Conservation (phyloP, 192 early-diverging fungal genomes). For the Backusella liffmaniae region DNA sequence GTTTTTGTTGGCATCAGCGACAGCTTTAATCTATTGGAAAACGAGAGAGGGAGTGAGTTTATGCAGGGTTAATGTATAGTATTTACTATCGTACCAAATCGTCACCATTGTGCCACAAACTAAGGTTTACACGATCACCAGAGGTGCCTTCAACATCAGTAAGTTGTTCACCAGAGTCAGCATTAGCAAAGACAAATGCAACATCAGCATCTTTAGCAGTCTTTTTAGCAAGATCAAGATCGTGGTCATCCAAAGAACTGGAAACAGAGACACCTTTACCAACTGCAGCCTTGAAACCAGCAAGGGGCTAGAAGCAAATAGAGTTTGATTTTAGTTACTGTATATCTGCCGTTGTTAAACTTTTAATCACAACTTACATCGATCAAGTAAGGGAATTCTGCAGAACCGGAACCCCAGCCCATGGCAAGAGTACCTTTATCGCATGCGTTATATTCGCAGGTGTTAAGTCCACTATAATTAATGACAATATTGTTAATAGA, state of each 20-base stretch:
- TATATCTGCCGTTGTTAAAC: background rate
- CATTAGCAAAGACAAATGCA: constrained; percentile 44
- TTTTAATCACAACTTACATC: constrained; percentile 17
- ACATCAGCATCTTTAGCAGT: constrained; percentile 38
- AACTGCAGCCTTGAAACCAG: constrained; percentile 22
- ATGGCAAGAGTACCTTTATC: constrained; percentile 3
- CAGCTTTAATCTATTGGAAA: constrained; percentile 36
- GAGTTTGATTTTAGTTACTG: background rate
- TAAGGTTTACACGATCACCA: constrained; percentile 58
- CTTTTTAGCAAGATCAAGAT: constrained; percentile 8
- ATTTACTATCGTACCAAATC: constrained; percentile 33
- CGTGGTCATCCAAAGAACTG: constrained; percentile 2
- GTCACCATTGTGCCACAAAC: constrained; percentile 58
- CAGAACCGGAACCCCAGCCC: constrained; percentile 31
- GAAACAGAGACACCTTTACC: constrained; percentile 15
- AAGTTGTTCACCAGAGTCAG: constrained; percentile 31
- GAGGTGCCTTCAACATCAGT: constrained; percentile 46
- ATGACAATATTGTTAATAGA: background rate
- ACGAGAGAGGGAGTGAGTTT: background rate
- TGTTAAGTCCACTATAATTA: constrained; percentile 8
- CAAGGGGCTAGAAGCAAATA: constrained; percentile 17
- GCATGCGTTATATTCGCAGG: constrained; percentile 22
- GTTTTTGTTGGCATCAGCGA: constrained; percentile 48
- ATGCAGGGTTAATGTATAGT: constrained; percentile 42
- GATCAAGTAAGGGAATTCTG: constrained; percentile 26